Evolutionary conservation across 805 yeast genomes (phyloP).

Genomic region (Kazachstania martiniae): DNA sequence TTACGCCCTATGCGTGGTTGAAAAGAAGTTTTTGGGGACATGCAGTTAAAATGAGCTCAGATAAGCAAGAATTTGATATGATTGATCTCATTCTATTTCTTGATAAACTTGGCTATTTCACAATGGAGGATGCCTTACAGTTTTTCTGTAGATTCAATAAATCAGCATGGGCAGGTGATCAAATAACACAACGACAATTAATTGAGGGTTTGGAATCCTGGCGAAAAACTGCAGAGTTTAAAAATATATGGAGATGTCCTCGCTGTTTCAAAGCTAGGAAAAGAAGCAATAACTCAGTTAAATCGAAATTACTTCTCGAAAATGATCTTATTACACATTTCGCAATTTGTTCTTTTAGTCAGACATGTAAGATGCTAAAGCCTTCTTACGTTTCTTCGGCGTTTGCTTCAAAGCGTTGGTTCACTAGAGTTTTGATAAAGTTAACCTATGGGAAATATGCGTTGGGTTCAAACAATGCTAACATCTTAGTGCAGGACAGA

Average conservation of each 20-base stretch:
- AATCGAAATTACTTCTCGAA: conserved; percentile 26
- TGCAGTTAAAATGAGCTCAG: conserved; percentile 35
- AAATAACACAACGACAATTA: conserved; percentile 35
- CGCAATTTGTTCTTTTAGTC: conserved; percentile 73
- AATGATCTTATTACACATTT: conserved; percentile 75
- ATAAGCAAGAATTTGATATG: conserved; percentile 34
- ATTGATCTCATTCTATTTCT: conserved; percentile 56
- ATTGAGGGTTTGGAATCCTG: conserved; percentile 38
- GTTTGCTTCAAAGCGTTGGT: conserved; percentile 84
- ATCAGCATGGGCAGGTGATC: conserved; percentile 45
- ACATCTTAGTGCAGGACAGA: conserved; percentile 88
- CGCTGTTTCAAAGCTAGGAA: conserved; percentile 57
- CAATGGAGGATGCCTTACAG: conserved; percentile 42
- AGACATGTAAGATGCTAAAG: conserved; percentile 49
- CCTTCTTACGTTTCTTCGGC: conserved; percentile 68
- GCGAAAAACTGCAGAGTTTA: conserved; percentile 26
- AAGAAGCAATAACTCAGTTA: conserved; percentile 31
- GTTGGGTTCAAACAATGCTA: conserved; percentile 84
- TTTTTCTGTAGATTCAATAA: conserved; percentile 39
- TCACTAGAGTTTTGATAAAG: conserved; percentile 68
- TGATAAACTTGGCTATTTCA: conserved; percentile 36
- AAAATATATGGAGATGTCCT: conserved; percentile 63
- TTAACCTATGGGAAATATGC: conserved; percentile 81
- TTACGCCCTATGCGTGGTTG: conserved; percentile 52
- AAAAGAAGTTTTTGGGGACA: conserved; percentile 62